Percentiles rank a stretch among this genome's conserved stretches.
These are phyloP conservation scores for Macadamia integrifolia DNA, from an alignment of 164 flowering plant species.

Conservation along the genomic window DNA sequence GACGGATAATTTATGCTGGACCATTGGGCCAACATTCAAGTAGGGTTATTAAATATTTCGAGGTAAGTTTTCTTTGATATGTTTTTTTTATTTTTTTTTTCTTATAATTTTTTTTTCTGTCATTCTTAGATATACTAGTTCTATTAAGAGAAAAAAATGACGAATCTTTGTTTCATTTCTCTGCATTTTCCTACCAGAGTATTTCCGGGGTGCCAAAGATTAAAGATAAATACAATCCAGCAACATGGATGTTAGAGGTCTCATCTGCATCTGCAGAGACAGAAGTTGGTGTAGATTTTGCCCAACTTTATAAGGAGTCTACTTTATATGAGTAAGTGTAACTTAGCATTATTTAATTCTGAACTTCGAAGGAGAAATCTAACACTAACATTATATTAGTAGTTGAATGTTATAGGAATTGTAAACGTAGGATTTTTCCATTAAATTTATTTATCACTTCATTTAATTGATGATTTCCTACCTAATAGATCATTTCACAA, in stretches of 20 bases:
- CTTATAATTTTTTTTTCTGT: too few relatives aligned
- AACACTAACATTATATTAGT: too few relatives aligned
- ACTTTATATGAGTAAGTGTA: conserved; percentile 28
- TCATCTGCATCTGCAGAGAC: conserved; percentile 36
- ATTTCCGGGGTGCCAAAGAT: conserved; percentile 43
- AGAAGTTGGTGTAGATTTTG: conserved; percentile 37
- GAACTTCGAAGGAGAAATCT: too few relatives aligned
- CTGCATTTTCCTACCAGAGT: conserved; percentile 14
- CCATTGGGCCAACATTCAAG: conserved; percentile 27
- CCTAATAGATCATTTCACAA: too few relatives aligned
- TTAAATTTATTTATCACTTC: too few relatives aligned
- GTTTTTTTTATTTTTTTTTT: too few relatives aligned
- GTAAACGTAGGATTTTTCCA: too few relatives aligned
- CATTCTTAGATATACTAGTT: too few relatives aligned
- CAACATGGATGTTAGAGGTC: conserved; percentile 57
- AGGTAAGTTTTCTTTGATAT: conserved; percentile 17
- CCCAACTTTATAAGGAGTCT: conserved; percentile 34
- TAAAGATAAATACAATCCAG: conserved; percentile 45
- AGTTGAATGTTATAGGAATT: too few relatives aligned
- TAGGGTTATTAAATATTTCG: conserved; percentile 31
- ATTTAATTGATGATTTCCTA: too few relatives aligned
- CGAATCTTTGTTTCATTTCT: too few relatives aligned
- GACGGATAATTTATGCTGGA: conserved; percentile 36
- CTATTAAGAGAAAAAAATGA: too few relatives aligned
- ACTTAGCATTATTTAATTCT: not conserved